Evolutionary conservation across 2,329 filamentous ascomycete species (phyloP).

Genomic region (Simplicillium aogashimaense): DNA sequence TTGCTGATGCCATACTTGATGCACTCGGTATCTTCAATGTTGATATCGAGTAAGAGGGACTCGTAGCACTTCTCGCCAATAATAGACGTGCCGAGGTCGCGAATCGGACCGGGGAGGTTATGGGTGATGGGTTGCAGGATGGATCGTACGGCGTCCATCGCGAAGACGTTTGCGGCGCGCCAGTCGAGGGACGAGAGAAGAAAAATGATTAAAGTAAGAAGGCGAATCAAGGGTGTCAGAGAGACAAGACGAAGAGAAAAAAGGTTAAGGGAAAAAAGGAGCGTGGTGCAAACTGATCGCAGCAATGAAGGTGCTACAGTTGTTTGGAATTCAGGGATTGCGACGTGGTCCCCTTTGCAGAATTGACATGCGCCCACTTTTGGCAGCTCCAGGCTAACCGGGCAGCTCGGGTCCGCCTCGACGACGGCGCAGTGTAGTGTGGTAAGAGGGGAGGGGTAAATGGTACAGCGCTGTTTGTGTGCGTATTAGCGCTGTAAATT

Average conservation of each 20-base stretch:
- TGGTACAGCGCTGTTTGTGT: no score
- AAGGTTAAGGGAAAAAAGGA: background rate
- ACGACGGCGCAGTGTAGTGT: no score
- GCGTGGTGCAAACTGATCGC: background rate
- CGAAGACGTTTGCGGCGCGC: conserved; percentile 8
- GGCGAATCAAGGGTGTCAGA: conserved; percentile 1
- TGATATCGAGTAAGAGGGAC: conserved; percentile 74
- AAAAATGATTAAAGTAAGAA: background rate
- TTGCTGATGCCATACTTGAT: conserved; percentile 87
- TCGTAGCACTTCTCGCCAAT: conserved; percentile 80
- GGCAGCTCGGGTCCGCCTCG: no score
- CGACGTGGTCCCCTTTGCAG: no score
- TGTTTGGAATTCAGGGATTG: no score
- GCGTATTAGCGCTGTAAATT: no score
- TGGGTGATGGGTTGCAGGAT: conserved; percentile 60
- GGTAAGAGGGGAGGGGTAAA: no score
- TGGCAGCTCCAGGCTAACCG: no score
- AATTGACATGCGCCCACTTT: no score
- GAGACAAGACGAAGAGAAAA: background rate
- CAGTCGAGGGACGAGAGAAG: no score
- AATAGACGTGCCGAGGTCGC: conserved; percentile 66
- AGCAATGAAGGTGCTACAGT: background rate
- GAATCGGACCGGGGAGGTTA: conserved; percentile 64
- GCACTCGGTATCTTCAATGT: conserved; percentile 67
- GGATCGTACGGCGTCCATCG: conserved; percentile 53